Percentiles rank a stretch among this genome's conserved stretches.
Conservation (phyloP, 2,329 filamentous ascomycete species). For the Neofusicoccum laricinum region DNA sequence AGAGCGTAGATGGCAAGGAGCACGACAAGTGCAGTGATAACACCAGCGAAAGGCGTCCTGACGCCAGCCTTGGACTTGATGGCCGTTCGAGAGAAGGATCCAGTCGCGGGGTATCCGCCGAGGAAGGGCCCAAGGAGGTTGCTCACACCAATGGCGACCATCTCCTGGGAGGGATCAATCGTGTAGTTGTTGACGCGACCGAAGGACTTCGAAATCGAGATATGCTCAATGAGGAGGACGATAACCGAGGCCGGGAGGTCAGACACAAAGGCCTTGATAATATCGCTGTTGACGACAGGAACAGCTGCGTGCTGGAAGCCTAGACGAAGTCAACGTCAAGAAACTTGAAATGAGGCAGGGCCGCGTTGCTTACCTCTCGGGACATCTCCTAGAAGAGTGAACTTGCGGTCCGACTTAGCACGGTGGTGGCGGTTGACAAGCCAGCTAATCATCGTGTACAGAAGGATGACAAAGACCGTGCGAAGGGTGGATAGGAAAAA, state of each 20-base stretch:
- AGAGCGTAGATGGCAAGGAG: conserved; percentile 87
- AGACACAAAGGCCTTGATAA: conserved; percentile 66
- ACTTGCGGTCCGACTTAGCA: conserved; percentile 52
- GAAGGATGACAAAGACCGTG: conserved; percentile 84
- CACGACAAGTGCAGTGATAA: conserved; percentile 83
- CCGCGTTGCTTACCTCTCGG: conserved; percentile 52
- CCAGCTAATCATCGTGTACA: conserved; percentile 91
- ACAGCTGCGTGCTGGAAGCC: conserved; percentile 79
- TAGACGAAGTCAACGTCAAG: neutral
- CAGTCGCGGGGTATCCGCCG: conserved; percentile 87
- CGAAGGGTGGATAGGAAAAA: conserved; percentile 92
- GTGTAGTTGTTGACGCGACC: conserved; percentile 94
- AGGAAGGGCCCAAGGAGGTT: conserved; percentile 90
- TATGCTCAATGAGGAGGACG: conserved; percentile 94
- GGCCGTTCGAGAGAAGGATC: conserved; percentile 92
- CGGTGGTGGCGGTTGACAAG: conserved; percentile 68
- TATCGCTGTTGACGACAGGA: conserved; percentile 62
- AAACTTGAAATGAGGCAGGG: neutral
- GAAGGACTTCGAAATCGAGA: conserved; percentile 95
- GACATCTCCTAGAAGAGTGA: conserved; percentile 72
- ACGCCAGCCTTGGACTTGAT: conserved; percentile 98
- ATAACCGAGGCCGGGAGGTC: conserved; percentile 85
- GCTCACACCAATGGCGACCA: conserved; percentile 88
- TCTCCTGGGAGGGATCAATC: conserved; percentile 92
- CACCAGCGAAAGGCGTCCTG: conserved; percentile 82